phyloP scores from a whole-genome alignment of 768 basidiomycete species.

The Lactifluus pinguis region DNA sequence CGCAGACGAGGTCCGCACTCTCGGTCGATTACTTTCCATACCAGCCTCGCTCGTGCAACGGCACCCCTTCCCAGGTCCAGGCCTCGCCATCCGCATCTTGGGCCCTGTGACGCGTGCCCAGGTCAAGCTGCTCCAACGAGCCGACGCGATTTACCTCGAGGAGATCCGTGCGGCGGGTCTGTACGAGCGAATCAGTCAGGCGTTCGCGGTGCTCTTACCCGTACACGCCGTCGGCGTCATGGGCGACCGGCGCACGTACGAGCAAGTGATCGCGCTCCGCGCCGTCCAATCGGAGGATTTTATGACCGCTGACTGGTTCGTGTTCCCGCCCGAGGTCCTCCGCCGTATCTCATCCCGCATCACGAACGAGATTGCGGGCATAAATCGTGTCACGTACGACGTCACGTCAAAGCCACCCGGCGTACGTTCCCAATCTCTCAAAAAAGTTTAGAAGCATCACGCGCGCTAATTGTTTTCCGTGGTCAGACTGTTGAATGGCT shows the following conservation, averaged over 20 bases:
- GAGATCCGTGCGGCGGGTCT: constrained; percentile 91
- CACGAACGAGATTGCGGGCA: constrained; percentile 94
- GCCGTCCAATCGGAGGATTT: constrained; percentile 99
- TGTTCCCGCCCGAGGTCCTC: constrained; percentile 88
- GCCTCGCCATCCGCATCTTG: constrained; percentile 94
- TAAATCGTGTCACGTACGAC: constrained; percentile 93
- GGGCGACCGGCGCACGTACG: constrained; percentile 94
- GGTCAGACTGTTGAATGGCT: constrained; percentile 29
- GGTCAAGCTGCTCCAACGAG: constrained; percentile 82
- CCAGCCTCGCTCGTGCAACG: constrained; percentile 90
- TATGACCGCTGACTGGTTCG: constrained; percentile 99
- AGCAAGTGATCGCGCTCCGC: constrained; percentile 92
- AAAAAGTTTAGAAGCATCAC: not conserved
- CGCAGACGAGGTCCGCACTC: constrained; percentile 87
- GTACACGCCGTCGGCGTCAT: constrained; percentile 97
- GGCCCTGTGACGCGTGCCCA: constrained; percentile 92
- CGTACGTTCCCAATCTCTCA: constrained; percentile 34
- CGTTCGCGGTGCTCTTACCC: constrained; percentile 92
- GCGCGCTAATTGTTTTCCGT: not conserved
- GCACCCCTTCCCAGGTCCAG: constrained; percentile 98
- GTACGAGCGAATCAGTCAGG: constrained; percentile 91
- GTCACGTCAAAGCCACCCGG: constrained; percentile 97
- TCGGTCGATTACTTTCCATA: constrained; percentile 86
- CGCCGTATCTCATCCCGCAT: constrained; percentile 91
- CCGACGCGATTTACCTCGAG: constrained; percentile 94